These are phyloP conservation scores for Whalleya microplaca DNA, from an alignment of 2,329 filamentous ascomycete species.

Conservation along the genomic window DNA sequence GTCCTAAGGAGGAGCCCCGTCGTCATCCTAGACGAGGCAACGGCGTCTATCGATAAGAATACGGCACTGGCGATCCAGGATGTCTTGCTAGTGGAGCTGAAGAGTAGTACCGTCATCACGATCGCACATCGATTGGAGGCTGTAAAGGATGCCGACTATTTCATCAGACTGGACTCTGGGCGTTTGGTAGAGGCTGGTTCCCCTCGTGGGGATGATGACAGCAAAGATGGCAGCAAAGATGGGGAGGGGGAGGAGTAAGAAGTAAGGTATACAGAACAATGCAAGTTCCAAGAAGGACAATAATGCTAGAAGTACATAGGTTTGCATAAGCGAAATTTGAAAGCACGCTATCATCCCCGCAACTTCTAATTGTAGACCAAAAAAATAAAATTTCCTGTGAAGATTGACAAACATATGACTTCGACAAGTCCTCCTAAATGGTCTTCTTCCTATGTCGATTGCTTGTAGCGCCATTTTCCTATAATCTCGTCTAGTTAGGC, in stretches of 20 bases:
- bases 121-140: conserved; percentile 69
- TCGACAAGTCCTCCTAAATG: no score
- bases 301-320: no score
- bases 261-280: not conserved
- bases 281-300: no score
- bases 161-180: conserved; percentile 56
- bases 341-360: no score
- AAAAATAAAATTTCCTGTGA: no score
- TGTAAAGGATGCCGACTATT: conserved; percentile 61
- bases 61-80: conserved; percentile 63
- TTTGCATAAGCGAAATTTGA: no score
- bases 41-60: conserved; percentile 63
- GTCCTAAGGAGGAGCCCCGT: conserved; percentile 63
- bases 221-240: not conserved
- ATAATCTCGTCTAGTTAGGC: no score
- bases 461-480: no score
- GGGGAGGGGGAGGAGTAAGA: not conserved
- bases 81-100: conserved; percentile 58
- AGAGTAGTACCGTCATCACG: conserved; percentile 63
- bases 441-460: no score
- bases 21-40: conserved; percentile 67
- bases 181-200: conserved; percentile 54
- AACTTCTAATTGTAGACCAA: no score
- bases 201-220: conserved; percentile 5
- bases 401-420: no score